Evolutionary conservation across 805 yeast species (phyloP).

Genomic region (Metschnikowia similis): DNA sequence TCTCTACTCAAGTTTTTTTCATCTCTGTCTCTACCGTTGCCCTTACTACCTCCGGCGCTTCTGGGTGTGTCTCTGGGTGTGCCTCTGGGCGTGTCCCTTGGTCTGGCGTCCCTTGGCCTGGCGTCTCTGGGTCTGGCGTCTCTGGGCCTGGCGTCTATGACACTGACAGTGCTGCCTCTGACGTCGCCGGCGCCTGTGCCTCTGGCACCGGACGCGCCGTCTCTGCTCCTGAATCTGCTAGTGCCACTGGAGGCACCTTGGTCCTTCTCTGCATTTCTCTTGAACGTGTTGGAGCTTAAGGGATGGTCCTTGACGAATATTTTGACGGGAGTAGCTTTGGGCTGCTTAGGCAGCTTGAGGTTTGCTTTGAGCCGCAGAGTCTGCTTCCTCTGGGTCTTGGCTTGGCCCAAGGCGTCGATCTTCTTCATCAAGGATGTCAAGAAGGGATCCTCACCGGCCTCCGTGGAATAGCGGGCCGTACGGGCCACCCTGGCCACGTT

Average conservation of each 20-base stretch:
- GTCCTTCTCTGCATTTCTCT: slow-evolving; percentile 3
- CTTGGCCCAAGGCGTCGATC: slow-evolving; percentile 30
- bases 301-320: slow-evolving; percentile 18
- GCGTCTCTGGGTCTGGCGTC: no score
- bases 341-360: background rate
- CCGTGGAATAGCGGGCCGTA: slow-evolving; percentile 10
- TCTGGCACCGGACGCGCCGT: no score
- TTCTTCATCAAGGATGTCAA: slow-evolving; percentile 35
- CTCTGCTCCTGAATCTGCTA: no score
- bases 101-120: no score
- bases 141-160: no score
- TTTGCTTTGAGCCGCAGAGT: background rate
- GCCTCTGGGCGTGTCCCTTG: no score
- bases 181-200: no score
- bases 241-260: background rate
- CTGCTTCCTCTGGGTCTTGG: background rate
- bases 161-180: no score
- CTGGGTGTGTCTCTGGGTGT: no score
- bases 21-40: no score
- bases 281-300: slow-evolving; percentile 16
- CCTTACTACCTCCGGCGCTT: no score
- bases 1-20: no score
- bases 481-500: slow-evolving; percentile 2
- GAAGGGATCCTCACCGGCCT: slow-evolving; percentile 15
- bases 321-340: background rate